A percentile compares a stretch with the other conserved stretches of the same genome.
Evolutionary conservation across 352 stramenopile species (phyloP).

Genomic region (Phytophthora meadii): DNA sequence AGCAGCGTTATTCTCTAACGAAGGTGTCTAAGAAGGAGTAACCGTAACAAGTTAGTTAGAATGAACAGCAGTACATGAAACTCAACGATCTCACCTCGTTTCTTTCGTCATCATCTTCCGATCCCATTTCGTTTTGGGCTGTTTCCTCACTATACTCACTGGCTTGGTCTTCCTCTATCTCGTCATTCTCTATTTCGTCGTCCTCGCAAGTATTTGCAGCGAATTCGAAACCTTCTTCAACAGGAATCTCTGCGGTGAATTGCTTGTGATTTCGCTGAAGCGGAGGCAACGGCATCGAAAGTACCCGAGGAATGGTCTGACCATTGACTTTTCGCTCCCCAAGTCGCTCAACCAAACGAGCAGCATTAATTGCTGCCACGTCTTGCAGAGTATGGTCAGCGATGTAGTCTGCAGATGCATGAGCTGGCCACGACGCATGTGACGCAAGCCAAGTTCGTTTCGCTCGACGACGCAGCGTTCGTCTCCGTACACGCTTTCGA

Average conservation of each 20-base stretch:
- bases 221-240: background rate
- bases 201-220: conserved; percentile 4
- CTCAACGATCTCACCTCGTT: conserved; percentile 6
- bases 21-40: conserved; percentile 22
- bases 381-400: conserved; percentile 37
- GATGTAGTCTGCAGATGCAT: conserved; percentile 55
- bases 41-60: conserved; percentile 29
- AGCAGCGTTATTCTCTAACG: conserved; percentile 3
- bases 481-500: conserved; percentile 31
- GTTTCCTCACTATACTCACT: conserved; percentile 14
- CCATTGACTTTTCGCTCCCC: conserved; percentile 28
- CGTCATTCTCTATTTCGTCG: conserved; percentile 11
- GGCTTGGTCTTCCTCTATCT: conserved; percentile 12
- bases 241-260: background rate
- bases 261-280: conserved; percentile 4
- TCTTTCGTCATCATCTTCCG: conserved; percentile 21
- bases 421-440: conserved; percentile 33
- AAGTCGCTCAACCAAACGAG: conserved; percentile 50
- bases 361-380: conserved; percentile 22
- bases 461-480: conserved; percentile 40
- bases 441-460: conserved; percentile 46
- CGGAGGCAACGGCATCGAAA: conserved; percentile 26
- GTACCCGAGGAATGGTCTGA: conserved; percentile 16
- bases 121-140: conserved; percentile 5
- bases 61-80: conserved; percentile 18